Base-by-base conservation (phyloP, 2,329 filamentous ascomycete genomes). In the Xylaria sp. region DNA sequence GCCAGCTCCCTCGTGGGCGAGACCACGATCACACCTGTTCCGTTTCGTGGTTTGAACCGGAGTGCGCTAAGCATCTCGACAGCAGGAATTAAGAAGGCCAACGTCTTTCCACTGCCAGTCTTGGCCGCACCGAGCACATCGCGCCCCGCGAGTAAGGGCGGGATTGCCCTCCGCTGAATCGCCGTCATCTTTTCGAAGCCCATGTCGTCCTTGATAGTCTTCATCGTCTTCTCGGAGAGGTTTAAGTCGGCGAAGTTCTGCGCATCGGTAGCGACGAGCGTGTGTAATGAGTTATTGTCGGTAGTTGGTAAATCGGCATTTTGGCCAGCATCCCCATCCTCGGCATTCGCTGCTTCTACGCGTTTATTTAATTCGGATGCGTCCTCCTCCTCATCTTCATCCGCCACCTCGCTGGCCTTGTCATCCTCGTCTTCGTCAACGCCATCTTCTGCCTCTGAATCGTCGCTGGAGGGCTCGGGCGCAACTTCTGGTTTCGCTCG, bases 101-200 rank as follows among this genome's bases (percentile, higher is more conserved):
- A 76, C 1, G 94, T 99, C 79, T 99, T 99, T 70, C 94, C 94
- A 19, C 91, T 95, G 17, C 89, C 89, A 1, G 89, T 92, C 76
- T 97, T 97, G 46, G 94, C 94, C 26, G 93, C 93, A 66, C 94
- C 94, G 41, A 99, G 83, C 19, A 97, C 90, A 76, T 97, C 93
- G 69, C 89, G 87, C 60, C 94, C 94, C 39, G 92, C 91, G 55
- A 97, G 79, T 43, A 95, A 79, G 18, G 92, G 92, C 4, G 93
- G 92, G 51, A 97, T 96, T 11, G 88, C 89, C 69, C 89, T 83
- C 65, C 86, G 84, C 74, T 97, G 94, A 63, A 97, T 97, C 71
- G 94, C 90, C 1, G 94, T 97, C 92, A 99, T 97, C 44, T 82
- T 92, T 68, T 89, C 87, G 71, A 97, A 97, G 13, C 90, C 90